A percentile compares a stretch with the other conserved stretches of the same genome.
Evolutionary conservation across 2,329 filamentous ascomycete species (phyloP).

Genomic region (Parafenestella ontariensis): DNA sequence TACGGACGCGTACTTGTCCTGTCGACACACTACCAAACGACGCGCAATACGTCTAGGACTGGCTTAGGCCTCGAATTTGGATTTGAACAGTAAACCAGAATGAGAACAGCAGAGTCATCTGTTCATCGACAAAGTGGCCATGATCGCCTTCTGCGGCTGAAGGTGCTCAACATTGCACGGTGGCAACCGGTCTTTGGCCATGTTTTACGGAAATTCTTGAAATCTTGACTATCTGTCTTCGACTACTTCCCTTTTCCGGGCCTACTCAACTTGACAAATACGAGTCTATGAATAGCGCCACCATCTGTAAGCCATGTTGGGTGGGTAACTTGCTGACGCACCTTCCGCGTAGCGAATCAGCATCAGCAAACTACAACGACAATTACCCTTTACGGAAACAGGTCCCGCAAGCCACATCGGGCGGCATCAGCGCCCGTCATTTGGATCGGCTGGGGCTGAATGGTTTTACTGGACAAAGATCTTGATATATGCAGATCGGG

Average conservation of each 20-base stretch:
- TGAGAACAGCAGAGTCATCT: neutral
- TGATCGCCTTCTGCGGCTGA: neutral
- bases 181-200: neutral
- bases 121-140: neutral
- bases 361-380: constrained; percentile 8
- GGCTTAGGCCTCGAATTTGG: neutral
- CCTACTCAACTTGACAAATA: neutral
- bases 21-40: neutral
- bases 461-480: constrained; percentile 1
- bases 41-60: neutral
- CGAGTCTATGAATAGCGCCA: constrained; percentile 3
- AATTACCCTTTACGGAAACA: constrained; percentile 10
- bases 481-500: neutral
- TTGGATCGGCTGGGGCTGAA: neutral
- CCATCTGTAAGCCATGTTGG: neutral
- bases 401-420: constrained; percentile 10
- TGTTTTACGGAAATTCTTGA: neutral
- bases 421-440: constrained; percentile 2
- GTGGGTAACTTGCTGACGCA: neutral
- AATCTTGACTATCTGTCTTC: neutral
- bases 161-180: neutral
- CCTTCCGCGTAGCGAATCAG: constrained; percentile 7
- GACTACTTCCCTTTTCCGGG: neutral
- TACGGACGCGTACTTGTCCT: neutral
- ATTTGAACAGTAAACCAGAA: no score